Base-by-base conservation (phyloP, 768 basidiomycete genomes). In the Leccinum aurantiacum region DNA sequence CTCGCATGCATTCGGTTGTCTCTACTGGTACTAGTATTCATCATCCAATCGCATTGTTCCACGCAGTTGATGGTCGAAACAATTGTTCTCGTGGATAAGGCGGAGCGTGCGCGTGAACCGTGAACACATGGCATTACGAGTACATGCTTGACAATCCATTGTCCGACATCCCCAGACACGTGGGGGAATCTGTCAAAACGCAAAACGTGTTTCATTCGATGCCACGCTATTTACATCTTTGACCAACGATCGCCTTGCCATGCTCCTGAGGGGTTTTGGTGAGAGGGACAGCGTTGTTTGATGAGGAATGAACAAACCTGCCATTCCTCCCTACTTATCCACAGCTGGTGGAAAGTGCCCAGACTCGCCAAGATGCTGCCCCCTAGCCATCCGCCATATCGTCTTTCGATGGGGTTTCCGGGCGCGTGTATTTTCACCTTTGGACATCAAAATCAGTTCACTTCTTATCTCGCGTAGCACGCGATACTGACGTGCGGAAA, bases 261-360 rank as follows among this genome's bases (percentile, higher is more conserved):
- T 92, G 90, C 69, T 94, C 91, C 88, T 92, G 60, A 49, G 17
- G 53, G 46, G 53, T 44, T 46, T 17, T 22, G 38, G 38, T 63
- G 29, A 62, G 56, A 53, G 37, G 35, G 58, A 50, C 49, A 54
- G 46, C 27, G 6, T 19, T 44, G 27, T 44, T 59, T 19, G 52
- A 60, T 50, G 27, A 2, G 8, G 58, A 63, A 54, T 10, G 11
- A 51, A 72, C 85, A 47, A 60, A 91, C 93, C 84, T 91, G 85
- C 89, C 92, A 95, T 68, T 96, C 94, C 73, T 95, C 93, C 68
- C 80, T 85, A 74, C 92, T 93, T 69, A 96, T 94, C 94, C 94
- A 95, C 53, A 95, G 78, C 66, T 96, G 96, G 71, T 99, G 97
- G 82, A 98, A 99, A 15, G 95, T 98, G 24, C 97, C 97, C 69